Conservation (phyloP, 306 rosid species). For the Quillaja saponaria region DNA sequence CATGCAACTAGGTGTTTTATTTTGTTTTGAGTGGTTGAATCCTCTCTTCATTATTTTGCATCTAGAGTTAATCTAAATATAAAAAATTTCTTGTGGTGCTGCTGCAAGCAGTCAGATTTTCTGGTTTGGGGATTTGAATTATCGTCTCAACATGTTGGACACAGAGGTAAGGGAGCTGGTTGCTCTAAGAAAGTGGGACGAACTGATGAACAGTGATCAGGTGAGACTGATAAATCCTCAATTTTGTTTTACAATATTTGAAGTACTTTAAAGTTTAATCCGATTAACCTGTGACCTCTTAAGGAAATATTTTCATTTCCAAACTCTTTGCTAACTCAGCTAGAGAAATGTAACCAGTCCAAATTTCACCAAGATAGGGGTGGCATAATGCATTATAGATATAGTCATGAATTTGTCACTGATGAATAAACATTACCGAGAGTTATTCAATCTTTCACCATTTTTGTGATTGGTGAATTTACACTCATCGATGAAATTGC, state of each 20-base stretch:
- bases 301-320: no score
- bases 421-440: no score
- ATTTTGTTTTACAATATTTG: not conserved
- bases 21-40: not conserved
- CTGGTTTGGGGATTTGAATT: slow-evolving; percentile 97
- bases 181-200: slow-evolving; percentile 69
- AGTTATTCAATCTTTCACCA: no score
- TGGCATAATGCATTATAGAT: no score
- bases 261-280: no score
- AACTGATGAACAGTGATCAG: slow-evolving; percentile 77
- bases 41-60: slow-evolving; percentile 14
- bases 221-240: slow-evolving; percentile 41
- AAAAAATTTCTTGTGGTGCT: slow-evolving; percentile 30
- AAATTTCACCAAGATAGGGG: no score
- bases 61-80: slow-evolving; percentile 15
- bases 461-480: no score
- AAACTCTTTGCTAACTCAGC: no score
- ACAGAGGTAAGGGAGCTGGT: slow-evolving; percentile 58
- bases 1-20: no score
- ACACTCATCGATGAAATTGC: not conserved
- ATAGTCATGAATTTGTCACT: no score
- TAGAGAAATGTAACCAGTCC: no score
- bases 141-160: slow-evolving; percentile 78
- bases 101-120: slow-evolving; percentile 70
- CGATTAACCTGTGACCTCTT: no score